Conservation (phyloP, 768 basidiomycete genomes). For the Termitomyces sp. region DNA sequence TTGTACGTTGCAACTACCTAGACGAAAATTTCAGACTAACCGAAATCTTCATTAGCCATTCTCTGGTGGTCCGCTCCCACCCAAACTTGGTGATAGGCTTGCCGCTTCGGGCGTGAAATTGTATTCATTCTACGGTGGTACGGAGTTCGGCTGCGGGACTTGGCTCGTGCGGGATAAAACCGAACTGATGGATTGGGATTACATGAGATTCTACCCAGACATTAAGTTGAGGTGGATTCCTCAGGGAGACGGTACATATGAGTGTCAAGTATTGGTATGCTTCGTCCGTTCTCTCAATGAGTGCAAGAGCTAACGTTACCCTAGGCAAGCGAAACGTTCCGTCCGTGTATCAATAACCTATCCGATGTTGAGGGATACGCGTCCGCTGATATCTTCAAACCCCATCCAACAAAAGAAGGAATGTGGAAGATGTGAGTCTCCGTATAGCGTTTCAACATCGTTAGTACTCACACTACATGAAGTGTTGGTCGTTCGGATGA, state of each 20-base stretch:
- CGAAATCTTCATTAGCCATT: constrained; percentile 17
- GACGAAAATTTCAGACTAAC: background rate
- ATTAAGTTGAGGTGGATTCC: constrained; percentile 25
- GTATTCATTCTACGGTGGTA: constrained; percentile 19
- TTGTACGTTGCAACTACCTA: constrained; percentile 18
- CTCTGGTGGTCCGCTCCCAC: constrained; percentile 26
- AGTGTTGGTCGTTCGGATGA: constrained; percentile 38
- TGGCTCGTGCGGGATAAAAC: constrained; percentile 2
- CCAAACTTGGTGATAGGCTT: constrained; percentile 25
- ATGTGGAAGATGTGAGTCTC: constrained; percentile 29
- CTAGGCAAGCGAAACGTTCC: constrained; percentile 22
- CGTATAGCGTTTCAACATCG: background rate
- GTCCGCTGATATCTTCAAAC: constrained; percentile 31
- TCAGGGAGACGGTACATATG: constrained; percentile 31
- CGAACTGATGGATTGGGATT: constrained; percentile 28
- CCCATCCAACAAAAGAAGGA: constrained; percentile 31
- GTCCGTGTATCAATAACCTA: constrained; percentile 27
- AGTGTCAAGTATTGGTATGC: constrained; percentile 32
- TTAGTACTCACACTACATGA: background rate
- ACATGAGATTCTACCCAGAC: constrained; percentile 22
- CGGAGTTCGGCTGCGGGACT: constrained; percentile 23
- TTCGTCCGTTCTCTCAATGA: background rate
- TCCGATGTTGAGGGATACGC: constrained; percentile 29
- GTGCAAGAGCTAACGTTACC: background rate
- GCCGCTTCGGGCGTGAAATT: constrained; percentile 25